Base-by-base conservation (phyloP, 345 rosid species). In the Euphorbia tirucalli region DNA sequence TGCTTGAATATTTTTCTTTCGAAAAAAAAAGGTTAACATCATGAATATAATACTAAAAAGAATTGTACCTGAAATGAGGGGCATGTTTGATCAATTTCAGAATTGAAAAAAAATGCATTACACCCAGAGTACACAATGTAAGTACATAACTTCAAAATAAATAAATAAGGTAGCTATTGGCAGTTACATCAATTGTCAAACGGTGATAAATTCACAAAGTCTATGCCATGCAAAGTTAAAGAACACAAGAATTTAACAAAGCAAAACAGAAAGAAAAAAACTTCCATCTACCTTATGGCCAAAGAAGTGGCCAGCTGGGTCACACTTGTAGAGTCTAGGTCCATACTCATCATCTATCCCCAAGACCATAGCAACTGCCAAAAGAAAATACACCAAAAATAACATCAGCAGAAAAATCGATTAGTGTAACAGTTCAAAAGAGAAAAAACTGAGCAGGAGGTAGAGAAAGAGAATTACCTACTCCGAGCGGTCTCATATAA, bases 401-500 rank as follows among this genome's bases (percentile, higher is more conserved):
- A 64, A 25, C 13, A 65, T 24, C n/a, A 41, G 49, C 14, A 11
- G 21, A n/a, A 9, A 35, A 15, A 22, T 43, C 9, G 30, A 60
- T 31, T 22, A 18, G 41, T 22, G 32, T 22, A 39, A 41, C 52
- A 41, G 28, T 39, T 64, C 16, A 22, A 64, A 64, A 62, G 31
- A 11, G n/a, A 64, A n/a, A 39, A 39, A 11, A 15, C 8, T 5
- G 41, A 41, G 25, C 19, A 21, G n/a, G 27, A n/a, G 5, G 24
- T 39, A 28, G 21, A 13, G 22, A 63, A 22, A 22, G n/a, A 62
- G 24, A 81, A 85, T 61, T 79, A 86, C 99, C 99, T 71, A 96
- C 95, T 77, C 99, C 99, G 81, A 96, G 99, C 3, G 99, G 99
- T 86, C 99, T 91, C 99, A 93, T 96, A 77, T 96, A 96, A 66